A percentile compares a stretch with the other conserved stretches of the same genome.
Evolutionary conservation across 495 filamentous ascomycete genomes (phyloP).

Genomic region (Chaetomidium leptoderma): DNA sequence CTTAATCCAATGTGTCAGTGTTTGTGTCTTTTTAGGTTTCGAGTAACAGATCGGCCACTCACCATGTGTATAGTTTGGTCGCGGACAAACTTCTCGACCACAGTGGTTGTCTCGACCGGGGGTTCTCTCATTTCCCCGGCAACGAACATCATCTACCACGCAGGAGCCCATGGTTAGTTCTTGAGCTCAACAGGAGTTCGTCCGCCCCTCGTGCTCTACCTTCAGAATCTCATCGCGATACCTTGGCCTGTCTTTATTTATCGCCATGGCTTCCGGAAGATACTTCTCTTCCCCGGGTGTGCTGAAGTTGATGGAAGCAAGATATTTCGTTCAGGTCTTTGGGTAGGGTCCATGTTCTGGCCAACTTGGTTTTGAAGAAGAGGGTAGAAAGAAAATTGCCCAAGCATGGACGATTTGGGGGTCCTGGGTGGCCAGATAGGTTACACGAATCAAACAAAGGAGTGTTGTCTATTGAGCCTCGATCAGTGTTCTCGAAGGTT

Average conservation of each 20-base stretch:
- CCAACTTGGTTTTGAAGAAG: too few species aligned
- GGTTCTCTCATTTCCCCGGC: neutral
- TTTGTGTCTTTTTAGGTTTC: neutral
- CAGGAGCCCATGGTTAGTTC: neutral
- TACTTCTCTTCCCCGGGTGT: too few species aligned
- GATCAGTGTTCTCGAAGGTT: too few species aligned
- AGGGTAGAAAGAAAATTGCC: too few species aligned
- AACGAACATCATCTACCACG: neutral
- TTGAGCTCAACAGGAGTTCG: neutral
- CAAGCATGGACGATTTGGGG: too few species aligned
- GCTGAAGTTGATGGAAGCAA: too few species aligned
- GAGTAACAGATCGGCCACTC: neutral
- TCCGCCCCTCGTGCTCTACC: neutral
- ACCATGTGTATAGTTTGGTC: conserved; percentile 2
- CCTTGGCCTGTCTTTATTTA: neutral
- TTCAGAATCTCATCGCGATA: neutral
- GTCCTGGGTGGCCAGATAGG: too few species aligned
- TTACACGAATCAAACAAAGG: too few species aligned
- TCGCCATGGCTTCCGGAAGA: neutral
- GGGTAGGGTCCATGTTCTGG: too few species aligned
- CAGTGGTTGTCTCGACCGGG: neutral
- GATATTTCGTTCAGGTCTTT: neutral
- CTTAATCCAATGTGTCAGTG: neutral
- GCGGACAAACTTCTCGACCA: neutral
- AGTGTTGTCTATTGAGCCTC: too few species aligned